Evolutionary conservation across 768 basidiomycete species (phyloP), one percentile per base, ranked within the genome.

Genomic region (Russula griseocarnosa): DNA sequence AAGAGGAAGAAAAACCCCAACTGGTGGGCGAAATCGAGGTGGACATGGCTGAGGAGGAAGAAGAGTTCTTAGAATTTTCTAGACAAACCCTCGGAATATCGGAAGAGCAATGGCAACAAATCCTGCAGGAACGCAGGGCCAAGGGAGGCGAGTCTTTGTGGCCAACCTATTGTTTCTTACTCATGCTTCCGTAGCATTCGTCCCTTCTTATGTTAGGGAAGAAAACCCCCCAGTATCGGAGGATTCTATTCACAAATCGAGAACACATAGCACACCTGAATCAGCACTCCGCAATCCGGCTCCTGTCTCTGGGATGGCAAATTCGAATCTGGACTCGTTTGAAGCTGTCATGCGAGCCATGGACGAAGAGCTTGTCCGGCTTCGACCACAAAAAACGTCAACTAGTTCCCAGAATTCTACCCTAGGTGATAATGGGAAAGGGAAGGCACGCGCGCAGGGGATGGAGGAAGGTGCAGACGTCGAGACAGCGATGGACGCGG

Each of bases 341-440:
- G 97, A 99, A 72, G 84, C 89, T 1, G 92, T 98, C 36, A 98
- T 98, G 97, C 83, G 84, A 71, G 94, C 94, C 3, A 92, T 98
- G 87, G 97, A 99, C 69, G 82, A 78, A 20, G 91, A 97, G 69
- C 79, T 99, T 34, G 79, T 78, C 22, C 82, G 79, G 18, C 73
- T 76, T 51, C 79, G 77, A 32, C 70, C 76, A 40, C 63, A 69
- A 26, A 69, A 70, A 22, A 60, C 54, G n/a, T 55, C 30, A 6
- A 30, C 40, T 20, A 49, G 26, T 38, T 30, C 46, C 24, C 16
- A 22, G 40, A 57, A 24, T 34, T 53, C n/a, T 13, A 69, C 69
- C 16, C 46, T 18, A 22, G 28, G 11, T 71, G 58, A 66, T 57
- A 81, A 78, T 70, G 77, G 74, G 24, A 86, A 83, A 73, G 81